Conservation (phyloP, 176 grass and related monocot genomes). For the Bolboschoenus planiculmis region DNA sequence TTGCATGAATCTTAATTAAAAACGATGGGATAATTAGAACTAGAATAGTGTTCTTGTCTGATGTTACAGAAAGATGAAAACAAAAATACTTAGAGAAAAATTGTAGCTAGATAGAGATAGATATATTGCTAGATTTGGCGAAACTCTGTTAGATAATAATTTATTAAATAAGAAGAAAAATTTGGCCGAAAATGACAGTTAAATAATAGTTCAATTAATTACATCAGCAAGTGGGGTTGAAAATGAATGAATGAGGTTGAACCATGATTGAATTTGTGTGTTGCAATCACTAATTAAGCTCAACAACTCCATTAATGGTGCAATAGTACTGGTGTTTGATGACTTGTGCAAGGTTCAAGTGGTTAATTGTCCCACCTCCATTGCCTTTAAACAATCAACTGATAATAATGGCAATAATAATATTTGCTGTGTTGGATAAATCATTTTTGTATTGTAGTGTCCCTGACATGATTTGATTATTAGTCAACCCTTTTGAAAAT, state of each 20-base stretch:
- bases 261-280: not conserved
- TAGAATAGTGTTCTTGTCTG: not conserved
- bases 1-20: no score
- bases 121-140: not conserved
- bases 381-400: not conserved
- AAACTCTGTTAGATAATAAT: not conserved
- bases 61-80: not conserved
- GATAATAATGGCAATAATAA: not conserved
- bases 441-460: no score
- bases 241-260: not conserved
- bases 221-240: not conserved
- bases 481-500: no score
- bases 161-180: not conserved
- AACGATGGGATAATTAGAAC: no score
- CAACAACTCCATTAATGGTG: slow-evolving; percentile 18
- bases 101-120: not conserved
- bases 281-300: not conserved
- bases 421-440: no score
- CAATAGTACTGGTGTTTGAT: not conserved
- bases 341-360: not conserved
- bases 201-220: not conserved
- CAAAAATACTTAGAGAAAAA: not conserved
- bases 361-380: not conserved
- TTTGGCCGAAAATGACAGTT: slow-evolving; percentile 1
- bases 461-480: no score